A percentile compares a stretch with the other conserved stretches of the same genome.
Conservation (phyloP, 345 rosid genomes). For the Cardamine resedifolia region DNA sequence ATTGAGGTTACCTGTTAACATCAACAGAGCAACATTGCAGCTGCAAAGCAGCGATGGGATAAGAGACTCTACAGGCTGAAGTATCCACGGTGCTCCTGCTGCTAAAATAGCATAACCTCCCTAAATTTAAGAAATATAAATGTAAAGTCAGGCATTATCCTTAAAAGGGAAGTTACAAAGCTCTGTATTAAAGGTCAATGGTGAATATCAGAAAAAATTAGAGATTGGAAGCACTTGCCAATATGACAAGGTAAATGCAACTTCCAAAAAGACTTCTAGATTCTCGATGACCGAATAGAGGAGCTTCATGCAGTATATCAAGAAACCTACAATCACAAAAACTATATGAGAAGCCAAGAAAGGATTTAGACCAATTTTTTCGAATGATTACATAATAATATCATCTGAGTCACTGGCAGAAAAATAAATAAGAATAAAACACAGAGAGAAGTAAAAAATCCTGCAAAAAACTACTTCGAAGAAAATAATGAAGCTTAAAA, state of each 20-base stretch:
- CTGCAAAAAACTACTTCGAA: background rate
- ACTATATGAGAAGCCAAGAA: background rate
- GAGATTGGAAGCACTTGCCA: conserved; percentile 51
- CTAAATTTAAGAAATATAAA: conserved; percentile 39
- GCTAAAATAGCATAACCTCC: conserved; percentile 79
- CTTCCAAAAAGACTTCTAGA: conserved; percentile 74
- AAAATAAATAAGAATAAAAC: background rate
- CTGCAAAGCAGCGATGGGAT: conserved; percentile 79
- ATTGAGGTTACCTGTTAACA: conserved; percentile 61
- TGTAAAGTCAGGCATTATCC: conserved; percentile 9
- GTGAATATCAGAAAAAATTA: background rate
- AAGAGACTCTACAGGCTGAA: conserved; percentile 42
- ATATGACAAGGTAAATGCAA: conserved; percentile 57
- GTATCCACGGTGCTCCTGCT: conserved; percentile 69
- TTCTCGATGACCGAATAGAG: conserved; percentile 82
- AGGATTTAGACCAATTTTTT: background rate
- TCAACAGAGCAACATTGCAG: conserved; percentile 63
- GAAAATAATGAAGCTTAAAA: background rate
- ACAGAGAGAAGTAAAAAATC: background rate
- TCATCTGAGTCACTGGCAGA: background rate
- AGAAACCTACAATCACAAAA: conserved; percentile 59
- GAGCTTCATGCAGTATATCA: conserved; percentile 95
- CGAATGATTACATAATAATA: background rate
- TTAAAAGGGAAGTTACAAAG: background rate
- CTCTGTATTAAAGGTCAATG: too few species aligned